Evolutionary conservation across 2,329 filamentous ascomycete genomes (phyloP).

Genomic region (Claviceps africana): DNA sequence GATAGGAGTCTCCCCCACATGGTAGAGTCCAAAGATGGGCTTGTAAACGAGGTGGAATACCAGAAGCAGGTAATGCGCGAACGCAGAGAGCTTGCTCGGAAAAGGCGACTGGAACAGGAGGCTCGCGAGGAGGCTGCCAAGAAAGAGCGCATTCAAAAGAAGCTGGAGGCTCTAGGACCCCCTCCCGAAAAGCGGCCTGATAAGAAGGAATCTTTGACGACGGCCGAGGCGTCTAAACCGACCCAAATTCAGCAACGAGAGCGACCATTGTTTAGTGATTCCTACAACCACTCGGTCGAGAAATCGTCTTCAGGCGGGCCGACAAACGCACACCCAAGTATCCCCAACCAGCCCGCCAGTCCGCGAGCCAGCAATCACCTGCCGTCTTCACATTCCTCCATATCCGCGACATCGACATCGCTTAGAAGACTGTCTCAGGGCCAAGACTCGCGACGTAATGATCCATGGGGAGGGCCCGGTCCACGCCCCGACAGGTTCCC

Average conservation of each 20-base stretch:
- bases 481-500: constrained; percentile 34
- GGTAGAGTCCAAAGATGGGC: constrained; percentile 16
- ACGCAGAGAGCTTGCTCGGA: constrained; percentile 53
- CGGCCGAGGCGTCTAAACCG: constrained; percentile 26
- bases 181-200: constrained; percentile 44
- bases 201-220: constrained; percentile 33
- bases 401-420: constrained; percentile 7
- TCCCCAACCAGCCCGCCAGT: constrained; percentile 1
- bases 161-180: constrained; percentile 56
- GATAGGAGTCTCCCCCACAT: constrained; percentile 17
- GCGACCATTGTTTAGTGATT: constrained; percentile 8
- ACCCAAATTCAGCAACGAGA: constrained; percentile 23
- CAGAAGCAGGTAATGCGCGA: constrained; percentile 63
- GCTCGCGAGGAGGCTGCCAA: constrained; percentile 58
- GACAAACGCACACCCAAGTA: background rate
- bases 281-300: constrained; percentile 2
- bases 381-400: constrained; percentile 8
- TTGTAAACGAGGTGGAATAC: constrained; percentile 44
- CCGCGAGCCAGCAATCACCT: constrained; percentile 4
- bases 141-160: constrained; percentile 56
- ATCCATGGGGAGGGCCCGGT: constrained; percentile 24
- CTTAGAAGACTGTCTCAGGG: constrained; percentile 19
- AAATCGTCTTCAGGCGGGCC: background rate
- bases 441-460: constrained; percentile 18
- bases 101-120: constrained; percentile 53